Base-by-base conservation (phyloP, 1,284 basidiomycete genomes). In the Takashimella tepidaria region DNA sequence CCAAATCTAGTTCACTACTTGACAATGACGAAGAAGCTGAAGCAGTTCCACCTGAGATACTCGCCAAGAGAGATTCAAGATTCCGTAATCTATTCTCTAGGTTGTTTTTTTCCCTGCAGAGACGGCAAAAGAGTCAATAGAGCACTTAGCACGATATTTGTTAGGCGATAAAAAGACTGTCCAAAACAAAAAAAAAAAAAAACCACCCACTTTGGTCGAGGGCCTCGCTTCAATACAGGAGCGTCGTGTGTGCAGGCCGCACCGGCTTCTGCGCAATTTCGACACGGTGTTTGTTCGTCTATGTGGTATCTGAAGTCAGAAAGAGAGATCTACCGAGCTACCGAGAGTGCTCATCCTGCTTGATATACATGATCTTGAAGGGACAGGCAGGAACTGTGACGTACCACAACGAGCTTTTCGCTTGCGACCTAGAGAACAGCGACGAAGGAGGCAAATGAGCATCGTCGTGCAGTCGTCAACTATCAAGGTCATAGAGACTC, bases 401-500 rank as follows among this genome's bases (percentile, higher is more conserved):
- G 19, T 49, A 66, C 66, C 66, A 49, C 66, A 68, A 44, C 62
- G 58, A 21, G 66, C 62, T 54, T 68, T 68, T 26, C 64, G 57
- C 51, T 64, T 66, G 16, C 66, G 57, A 54, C 66, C 63, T 62
- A 50, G 26, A 20, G 24, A 41, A 4, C 19, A 12, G 19, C 43
- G 45, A 48, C 40, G 10, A 24, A 2, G 27, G 37, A 20, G 46
- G 41, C 31, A 21, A 23, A 41, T 8, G 11, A 20, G 10, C 4
- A 8, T 6, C 3, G 13, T 3, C 13, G 43, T 5, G 5, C 25
- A 19, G 26, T 4, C 8, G 22, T 21, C 1, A 16, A 3, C 6
- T n/a, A 26, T 37, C 27, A 43, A 13, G n/a, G 3, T 41, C 21
- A 49, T 23, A 19, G 44, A 21, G 21, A 62, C 61, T 50, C 37